Evolutionary conservation across 225 moss, liverwort and hornwort genomes (phyloP).

Genomic region (Polytrichum commune): DNA sequence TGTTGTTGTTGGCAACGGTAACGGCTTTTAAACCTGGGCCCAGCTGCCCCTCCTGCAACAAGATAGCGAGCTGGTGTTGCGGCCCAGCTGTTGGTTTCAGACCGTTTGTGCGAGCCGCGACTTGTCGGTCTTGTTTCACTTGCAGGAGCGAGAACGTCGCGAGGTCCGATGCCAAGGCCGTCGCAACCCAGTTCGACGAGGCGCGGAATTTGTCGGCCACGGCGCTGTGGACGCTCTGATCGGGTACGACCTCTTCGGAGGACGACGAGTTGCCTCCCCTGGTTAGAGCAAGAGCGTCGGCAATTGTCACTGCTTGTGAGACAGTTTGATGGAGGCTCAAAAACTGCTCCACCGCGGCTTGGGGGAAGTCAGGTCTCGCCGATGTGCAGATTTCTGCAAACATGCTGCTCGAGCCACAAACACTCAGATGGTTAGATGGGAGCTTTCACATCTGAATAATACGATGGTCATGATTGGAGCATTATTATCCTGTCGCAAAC

Average conservation of each 20-base stretch:
- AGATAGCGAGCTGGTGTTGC: conserved; percentile 15
- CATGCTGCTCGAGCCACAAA: conserved; percentile 44
- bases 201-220: conserved; percentile 27
- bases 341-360: conserved; percentile 83
- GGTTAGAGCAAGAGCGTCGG: conserved; percentile 57
- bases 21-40: conserved; percentile 34
- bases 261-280: conserved; percentile 21
- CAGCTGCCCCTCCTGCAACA: conserved; percentile 26
- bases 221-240: conserved; percentile 44
- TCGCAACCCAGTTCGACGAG: conserved; percentile 37
- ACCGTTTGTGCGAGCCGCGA: conserved; percentile 16
- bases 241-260: conserved; percentile 32
- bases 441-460: too few species aligned
- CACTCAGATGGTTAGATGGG: too few species aligned
- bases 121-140: conserved; percentile 41
- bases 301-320: conserved; percentile 62
- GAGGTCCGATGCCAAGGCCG: conserved; percentile 47
- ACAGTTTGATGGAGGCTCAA: conserved; percentile 67
- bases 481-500: too few species aligned
- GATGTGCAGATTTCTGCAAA: conserved; percentile 79
- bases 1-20: conserved; percentile 10
- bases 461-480: too few species aligned
- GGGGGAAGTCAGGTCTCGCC: conserved; percentile 69
- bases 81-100: conserved; percentile 26
- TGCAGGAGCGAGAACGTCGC: conserved; percentile 35